These are phyloP conservation scores for Debaryomycetaceae sp. DNA, from an alignment of 1,139 yeast genomes.

Conservation along the genomic window DNA sequence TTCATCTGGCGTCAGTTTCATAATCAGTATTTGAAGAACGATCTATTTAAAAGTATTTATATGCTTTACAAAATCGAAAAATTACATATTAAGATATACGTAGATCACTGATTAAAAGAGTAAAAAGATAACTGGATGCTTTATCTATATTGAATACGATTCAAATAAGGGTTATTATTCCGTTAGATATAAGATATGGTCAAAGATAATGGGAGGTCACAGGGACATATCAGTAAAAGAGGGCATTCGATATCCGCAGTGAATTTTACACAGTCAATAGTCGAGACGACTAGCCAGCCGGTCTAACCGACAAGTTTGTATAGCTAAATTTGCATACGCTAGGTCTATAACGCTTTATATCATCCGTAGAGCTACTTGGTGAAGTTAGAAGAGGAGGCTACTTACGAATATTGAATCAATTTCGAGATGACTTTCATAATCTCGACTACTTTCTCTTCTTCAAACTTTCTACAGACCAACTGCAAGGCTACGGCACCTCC, in stretches of 20 bases:
- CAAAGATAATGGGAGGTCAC: background rate
- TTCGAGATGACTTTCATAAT: conserved; percentile 26
- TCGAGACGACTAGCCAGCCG: no score
- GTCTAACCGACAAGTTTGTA: no score
- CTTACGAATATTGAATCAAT: conserved; percentile 7
- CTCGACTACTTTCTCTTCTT: conserved; percentile 59
- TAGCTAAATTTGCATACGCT: no score
- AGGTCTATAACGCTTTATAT: no score
- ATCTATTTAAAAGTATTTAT: no score
- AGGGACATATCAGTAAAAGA: background rate
- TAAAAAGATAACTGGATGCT: background rate
- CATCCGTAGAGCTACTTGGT: no score
- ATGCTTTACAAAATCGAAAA: no score
- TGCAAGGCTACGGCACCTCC: conserved; percentile 69
- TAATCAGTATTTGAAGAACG: no score
- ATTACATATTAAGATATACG: no score
- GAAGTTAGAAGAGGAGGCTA: no score
- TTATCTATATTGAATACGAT: background rate
- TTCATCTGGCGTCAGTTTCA: background rate
- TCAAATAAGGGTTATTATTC: background rate
- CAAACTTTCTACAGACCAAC: conserved; percentile 52
- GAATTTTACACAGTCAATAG: no score
- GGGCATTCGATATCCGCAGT: background rate
- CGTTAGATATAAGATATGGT: background rate
- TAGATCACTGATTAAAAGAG: background rate